Evolutionary conservation across 768 basidiomycete genomes (phyloP), one percentile per base, ranked within the genome.

Genomic region (Pulveroboletus sp.): DNA sequence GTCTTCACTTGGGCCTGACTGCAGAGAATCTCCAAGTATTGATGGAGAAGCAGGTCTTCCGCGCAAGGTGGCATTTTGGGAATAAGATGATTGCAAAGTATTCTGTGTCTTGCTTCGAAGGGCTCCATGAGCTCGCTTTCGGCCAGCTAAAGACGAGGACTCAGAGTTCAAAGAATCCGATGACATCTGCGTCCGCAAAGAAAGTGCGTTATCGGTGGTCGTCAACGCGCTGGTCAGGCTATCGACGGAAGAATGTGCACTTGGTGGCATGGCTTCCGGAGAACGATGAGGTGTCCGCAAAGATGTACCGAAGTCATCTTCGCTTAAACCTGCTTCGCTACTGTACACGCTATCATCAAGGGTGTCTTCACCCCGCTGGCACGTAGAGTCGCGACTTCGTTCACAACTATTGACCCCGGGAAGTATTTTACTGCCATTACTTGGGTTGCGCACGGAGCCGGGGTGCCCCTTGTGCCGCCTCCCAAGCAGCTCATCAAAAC

Each of bases 401-500:
- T 42, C 47, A 20, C 47, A 38, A 16, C 2, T 40, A 49, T 68
- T 65, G 71, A 75, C 77, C 79, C 79, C 76, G 33, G 56, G 40
- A 43, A 51, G 45, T 46, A 51, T 55, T 44, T 53, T 60, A 57
- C 51, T 68, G 49, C 58, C 64, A 76, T 84, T 81, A 82, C 84
- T 83, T 80, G 72, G 76, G 80, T 68, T 71, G 62, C 69, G 66
- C 68, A 72, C 77, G 67, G 73, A 78, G 78, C 77, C 72, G 75
- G 80, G 76, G 74, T 78, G 75, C 64, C 66, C 63, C 76, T 80
- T 77, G 76, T 73, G 79, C 66, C 72, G 77, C 64, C 69, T 77
- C 80, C 73, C 76, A 83, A 85, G 83, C 84, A 77, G 81, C 79
- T 62, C 62, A 53, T 63, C 73, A 86, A 87, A 87, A 86, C 69